Base-by-base conservation (phyloP, 1,284 basidiomycete genomes). In the Trametes polyzona region DNA sequence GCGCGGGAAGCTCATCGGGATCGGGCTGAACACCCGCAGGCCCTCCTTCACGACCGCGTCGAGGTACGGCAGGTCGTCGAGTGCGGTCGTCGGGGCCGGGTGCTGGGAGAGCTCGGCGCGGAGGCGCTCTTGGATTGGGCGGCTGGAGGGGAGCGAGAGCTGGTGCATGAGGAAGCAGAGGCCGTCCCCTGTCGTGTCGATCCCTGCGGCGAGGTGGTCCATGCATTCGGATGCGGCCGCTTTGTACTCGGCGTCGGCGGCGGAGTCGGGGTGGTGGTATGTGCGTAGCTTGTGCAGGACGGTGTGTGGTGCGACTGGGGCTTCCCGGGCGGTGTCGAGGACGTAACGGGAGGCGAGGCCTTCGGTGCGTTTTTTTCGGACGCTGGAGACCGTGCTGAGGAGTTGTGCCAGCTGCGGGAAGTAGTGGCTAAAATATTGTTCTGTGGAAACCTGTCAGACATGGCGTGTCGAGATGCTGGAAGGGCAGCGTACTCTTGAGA, bases 11-110 rank as follows among this genome's bases (percentile, higher is more conserved):
- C 93, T 92, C 93, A 95, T 95, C 24, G 90, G 90, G 50, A 95
- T 92, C 14, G 95, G 93, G 46, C 93, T 93, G 74, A 90, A 91
- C 58, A 94, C 74, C 23, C 96, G 85, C 70, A 98, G 79, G 61
- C 89, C 91, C 76, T 98, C 96, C 76, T 95, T 96, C 64, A 97
- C 89, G 50, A 93, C 87, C 5, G 95, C 94, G 65, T 86, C 86
- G 41, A 97, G 83, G 75, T 96, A 98, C 12, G 88, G 83, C 92
- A 97, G 96, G 67, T 92, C 78, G 62, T 97, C 95, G 62, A 97
- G 35, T 17, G 40, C 49, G 21, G 21, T 2, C 23, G 50, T 23
- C 26, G 40, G 36, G 6, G 50, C 36, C 7, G 58, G 26, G 42
- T 58, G 52, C 50, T 47, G 51, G 12, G 27, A 24, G 39, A 68